Base-by-base conservation (phyloP, 2,329 filamentous ascomycete genomes). In the Alternaria sp. region DNA sequence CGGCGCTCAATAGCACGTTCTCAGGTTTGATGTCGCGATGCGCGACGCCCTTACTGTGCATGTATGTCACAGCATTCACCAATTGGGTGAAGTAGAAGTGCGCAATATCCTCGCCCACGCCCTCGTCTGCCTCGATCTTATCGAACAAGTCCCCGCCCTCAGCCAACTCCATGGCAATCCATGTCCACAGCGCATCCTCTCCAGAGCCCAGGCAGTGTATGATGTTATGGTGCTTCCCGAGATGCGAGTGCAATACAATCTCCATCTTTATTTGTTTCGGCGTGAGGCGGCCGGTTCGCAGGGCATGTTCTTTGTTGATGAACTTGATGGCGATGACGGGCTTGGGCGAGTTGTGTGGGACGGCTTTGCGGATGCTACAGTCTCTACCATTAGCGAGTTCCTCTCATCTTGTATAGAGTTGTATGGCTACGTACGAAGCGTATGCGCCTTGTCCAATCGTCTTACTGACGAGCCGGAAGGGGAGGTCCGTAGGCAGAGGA, bases 101-200 rank as follows among this genome's bases (percentile, higher is more conserved):
- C 34, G 95, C 94, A 75, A 99, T 93, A 76, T 98, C 92, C 78
- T 97, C 89, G 7, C 90, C 88, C n/a, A 98, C 93, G 49, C 95
- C 95, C 45, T 94, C 92, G 78, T 99, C 95, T 18, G 95, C 94
- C 81, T 99, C 96, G 71, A 99, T 98, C 84, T 99, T 99, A 87
- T 99, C 95, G 79, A 99, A 99, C 8, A 99, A 85, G 77, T 99
- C 95, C 11, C 95, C 95, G 43, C 95, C 95, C 71, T 96, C 92
- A 46, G 95, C 95, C 69, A 92, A 90, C 80, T 99, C 95, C 93
- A 99, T 97, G 40, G 94, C 94, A 70, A 99, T 97, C 95, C 95
- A 99, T 70, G 92, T 88, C 94, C 95, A 99, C 18, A 90, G 82
- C 0, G 85, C 74, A 76, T 99, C 94, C 78, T 97, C 92, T 56